Evolutionary conservation across 257 asterid genomes (phyloP), one percentile per base, ranked within the genome.

Genomic region (Nicotiana attenuata): DNA sequence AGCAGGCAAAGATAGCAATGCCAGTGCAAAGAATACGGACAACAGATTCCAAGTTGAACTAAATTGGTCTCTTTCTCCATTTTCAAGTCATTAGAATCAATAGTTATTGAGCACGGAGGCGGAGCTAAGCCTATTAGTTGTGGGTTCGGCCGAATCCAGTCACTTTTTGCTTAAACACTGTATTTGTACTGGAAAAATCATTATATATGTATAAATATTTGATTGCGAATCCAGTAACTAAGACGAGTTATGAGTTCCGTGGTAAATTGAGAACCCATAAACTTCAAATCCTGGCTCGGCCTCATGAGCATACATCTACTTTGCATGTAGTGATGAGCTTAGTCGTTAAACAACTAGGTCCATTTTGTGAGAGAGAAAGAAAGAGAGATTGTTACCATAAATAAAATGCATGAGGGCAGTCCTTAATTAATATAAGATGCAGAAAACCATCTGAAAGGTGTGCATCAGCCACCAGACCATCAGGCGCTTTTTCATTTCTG

Each of bases 381-480:
- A 33, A 63, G 76, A 55, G 68, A n/a, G 66, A 80, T 26, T 50
- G 64, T 82, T 87, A 96, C 99, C 97, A 88, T 65, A 96, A 85
- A 87, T 94, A 94, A 61, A 20, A 88, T 60, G 98, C 93, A 84
- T 87, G 98, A 29, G 97, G 98, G 82, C 99, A 96, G 77, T 93
- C 97, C 86, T 89, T 96, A 80, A 96, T 85, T 85, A 96, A 55
- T 78, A 96, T 86, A 20, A 96, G 92, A 89, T 96, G 98, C 81
- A 96, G 82, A 85, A 92, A 94, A 22, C 99, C 99, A 78, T 96
- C 99, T 66, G 97, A 89, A 86, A 96, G 99, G 88, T 96, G 98
- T 68, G 99, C 99, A 84, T 94, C 97, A 65, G 98, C 98, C 75
- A 94, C 98, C 38, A 96, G 90, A 80, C 99, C 99, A 83, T 94